These are phyloP conservation scores for Chalciporus piperatus DNA, from an alignment of 768 basidiomycete genomes.

Conservation along the genomic window DNA sequence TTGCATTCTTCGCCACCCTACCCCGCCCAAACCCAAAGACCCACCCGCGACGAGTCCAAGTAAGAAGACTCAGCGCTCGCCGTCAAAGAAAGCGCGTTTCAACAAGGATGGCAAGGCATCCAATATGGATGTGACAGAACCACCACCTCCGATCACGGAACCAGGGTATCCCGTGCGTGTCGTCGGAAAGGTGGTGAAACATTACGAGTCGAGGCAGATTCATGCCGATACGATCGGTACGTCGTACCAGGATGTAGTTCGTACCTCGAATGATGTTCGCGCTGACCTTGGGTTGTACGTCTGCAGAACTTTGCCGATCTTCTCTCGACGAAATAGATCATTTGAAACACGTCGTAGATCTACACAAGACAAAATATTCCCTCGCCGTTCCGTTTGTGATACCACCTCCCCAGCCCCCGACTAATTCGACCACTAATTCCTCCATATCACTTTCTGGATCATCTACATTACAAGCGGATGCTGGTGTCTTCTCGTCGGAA, in stretches of 20 bases:
- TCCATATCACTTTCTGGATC: background rate
- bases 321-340: conserved; percentile 61
- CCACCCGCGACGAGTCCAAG: conserved; percentile 5
- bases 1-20: conserved; percentile 47
- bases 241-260: conserved; percentile 11
- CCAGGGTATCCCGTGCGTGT: conserved; percentile 49
- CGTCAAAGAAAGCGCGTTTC: conserved; percentile 17
- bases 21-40: conserved; percentile 12
- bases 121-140: conserved; percentile 3
- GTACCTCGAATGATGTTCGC: background rate
- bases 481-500: conserved; percentile 15
- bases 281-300: background rate
- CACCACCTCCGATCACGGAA: conserved; percentile 38
- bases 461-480: background rate
- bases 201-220: conserved; percentile 45
- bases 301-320: conserved; percentile 44
- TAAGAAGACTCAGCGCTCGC: conserved; percentile 4
- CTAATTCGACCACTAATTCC: too few relatives aligned
- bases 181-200: conserved; percentile 42
- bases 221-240: conserved; percentile 50
- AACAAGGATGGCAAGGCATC: conserved; percentile 1
- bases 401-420: conserved; percentile 26
- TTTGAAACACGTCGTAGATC: conserved; percentile 46
- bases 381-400: conserved; percentile 48
- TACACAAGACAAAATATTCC: conserved; percentile 55